phyloP scores from a whole-genome alignment of 176 grass and related monocot genomes.

The Alloteropsis semialata region DNA sequence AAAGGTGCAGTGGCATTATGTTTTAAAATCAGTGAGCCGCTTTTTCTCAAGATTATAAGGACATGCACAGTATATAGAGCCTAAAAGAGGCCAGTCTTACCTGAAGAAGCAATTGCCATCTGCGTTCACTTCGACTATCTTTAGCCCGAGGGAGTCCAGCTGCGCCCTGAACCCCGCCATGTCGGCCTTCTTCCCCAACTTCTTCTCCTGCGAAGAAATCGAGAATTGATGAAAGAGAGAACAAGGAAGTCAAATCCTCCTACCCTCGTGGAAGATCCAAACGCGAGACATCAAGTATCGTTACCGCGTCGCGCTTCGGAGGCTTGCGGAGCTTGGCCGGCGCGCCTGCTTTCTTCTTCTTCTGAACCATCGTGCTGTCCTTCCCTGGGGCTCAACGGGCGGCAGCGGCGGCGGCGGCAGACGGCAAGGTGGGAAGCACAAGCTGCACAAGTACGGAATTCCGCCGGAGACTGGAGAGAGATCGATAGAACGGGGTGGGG shows the following conservation, averaged over 20 bases:
- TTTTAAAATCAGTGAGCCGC: background rate
- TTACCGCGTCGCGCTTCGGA: conserved; percentile 43
- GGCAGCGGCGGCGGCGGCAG: conserved; percentile 3
- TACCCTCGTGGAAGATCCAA: background rate
- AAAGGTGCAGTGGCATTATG: background rate
- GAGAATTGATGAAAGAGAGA: background rate
- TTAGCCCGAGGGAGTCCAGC: conserved; percentile 60
- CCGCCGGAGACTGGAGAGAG: conserved; percentile 6
- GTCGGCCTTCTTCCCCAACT: conserved; percentile 67
- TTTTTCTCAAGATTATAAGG: background rate
- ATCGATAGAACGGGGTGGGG: conserved; percentile 7
- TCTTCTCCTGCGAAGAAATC: conserved; percentile 51
- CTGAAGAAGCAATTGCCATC: conserved; percentile 98
- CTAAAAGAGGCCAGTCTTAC: conserved; percentile 19
- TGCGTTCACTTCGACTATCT: conserved; percentile 72
- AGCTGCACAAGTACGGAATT: background rate
- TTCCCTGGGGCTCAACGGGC: background rate
- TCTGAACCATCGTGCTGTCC: conserved; percentile 28
- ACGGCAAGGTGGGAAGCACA: background rate
- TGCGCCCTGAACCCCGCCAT: conserved; percentile 62
- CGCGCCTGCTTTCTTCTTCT: conserved; percentile 38
- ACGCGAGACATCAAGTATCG: background rate
- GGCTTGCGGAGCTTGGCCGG: conserved; percentile 40
- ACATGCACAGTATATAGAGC: background rate
- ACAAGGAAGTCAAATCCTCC: background rate